Evolutionary conservation across 306 rosid genomes (phyloP).

Genomic region (Hippophae rhamnoides): DNA sequence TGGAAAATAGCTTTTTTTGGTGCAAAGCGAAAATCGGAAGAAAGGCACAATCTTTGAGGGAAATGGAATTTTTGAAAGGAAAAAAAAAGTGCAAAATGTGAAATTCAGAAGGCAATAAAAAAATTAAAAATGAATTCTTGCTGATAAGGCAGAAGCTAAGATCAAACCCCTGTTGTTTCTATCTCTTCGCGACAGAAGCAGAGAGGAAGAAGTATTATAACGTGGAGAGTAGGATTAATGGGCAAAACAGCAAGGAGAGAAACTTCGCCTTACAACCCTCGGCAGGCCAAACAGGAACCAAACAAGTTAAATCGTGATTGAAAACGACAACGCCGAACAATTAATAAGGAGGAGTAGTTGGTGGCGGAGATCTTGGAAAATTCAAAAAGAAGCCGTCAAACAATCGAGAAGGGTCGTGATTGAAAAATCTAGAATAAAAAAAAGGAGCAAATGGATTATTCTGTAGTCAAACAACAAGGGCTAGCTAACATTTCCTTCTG

Average conservation of each 20-base stretch:
- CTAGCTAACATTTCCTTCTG: conserved; percentile 12
- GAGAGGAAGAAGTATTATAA: background rate
- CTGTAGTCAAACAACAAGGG: conserved; percentile 30
- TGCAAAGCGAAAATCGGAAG: background rate
- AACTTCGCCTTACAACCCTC: conserved; percentile 1
- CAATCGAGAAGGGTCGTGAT: background rate
- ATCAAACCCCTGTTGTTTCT: background rate
- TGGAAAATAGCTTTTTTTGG: background rate
- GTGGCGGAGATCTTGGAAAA: conserved; percentile 1
- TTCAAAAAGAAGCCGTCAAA: background rate
- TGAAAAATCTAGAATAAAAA: background rate
- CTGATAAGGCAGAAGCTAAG: background rate
- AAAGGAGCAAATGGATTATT: background rate
- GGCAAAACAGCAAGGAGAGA: too few relatives aligned
- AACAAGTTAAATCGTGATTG: background rate
- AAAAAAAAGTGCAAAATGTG: too few relatives aligned
- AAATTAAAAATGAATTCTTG: background rate
- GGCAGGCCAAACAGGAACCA: background rate
- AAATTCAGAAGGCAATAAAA: background rate
- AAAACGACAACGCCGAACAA: conserved; percentile 4
- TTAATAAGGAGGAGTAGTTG: background rate
- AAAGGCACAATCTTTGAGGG: background rate
- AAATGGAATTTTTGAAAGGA: background rate
- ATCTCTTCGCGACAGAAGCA: background rate
- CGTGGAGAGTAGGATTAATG: background rate